phyloP scores from a whole-genome alignment of 306 rosid genomes.

The Neltuma alba region DNA sequence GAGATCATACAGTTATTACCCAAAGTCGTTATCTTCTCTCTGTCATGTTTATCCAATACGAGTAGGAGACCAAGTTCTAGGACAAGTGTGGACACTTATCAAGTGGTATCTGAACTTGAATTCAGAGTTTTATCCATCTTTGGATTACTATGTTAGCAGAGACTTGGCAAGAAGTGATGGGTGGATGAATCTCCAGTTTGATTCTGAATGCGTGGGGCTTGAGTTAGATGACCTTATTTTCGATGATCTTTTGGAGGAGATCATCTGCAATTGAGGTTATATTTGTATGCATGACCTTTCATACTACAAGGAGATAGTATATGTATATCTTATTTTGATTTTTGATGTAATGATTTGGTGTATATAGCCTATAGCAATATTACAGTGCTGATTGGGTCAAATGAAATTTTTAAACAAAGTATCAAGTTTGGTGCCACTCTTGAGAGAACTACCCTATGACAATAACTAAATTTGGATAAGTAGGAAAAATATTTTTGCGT shows the following conservation, averaged over 20 bases:
- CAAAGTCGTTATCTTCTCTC: conserved; percentile 51
- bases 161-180: conserved; percentile 70
- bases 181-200: conserved; percentile 88
- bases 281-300: neutral
- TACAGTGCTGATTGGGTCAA: neutral
- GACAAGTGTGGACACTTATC: conserved; percentile 65
- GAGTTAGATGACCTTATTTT: conserved; percentile 78
- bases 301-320: neutral
- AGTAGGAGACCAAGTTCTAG: conserved; percentile 49
- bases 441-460: too few relatives aligned
- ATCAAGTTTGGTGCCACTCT: neutral
- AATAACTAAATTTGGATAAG: too few relatives aligned
- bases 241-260: conserved; percentile 72
- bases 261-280: conserved; percentile 9
- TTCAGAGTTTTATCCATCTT: conserved; percentile 41
- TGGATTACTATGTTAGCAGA: conserved; percentile 57
- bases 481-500: too few relatives aligned
- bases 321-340: neutral
- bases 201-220: conserved; percentile 74
- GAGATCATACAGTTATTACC: conserved; percentile 65
- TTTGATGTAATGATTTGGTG: neutral
- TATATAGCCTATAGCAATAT: neutral
- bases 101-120: conserved; percentile 56
- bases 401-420: neutral
- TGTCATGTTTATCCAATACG: conserved; percentile 54